A percentile compares a stretch with the other conserved stretches of the same genome.
Evolutionary conservation across 345 rosid species (phyloP).

Genomic region (Cardamine resedifolia): DNA sequence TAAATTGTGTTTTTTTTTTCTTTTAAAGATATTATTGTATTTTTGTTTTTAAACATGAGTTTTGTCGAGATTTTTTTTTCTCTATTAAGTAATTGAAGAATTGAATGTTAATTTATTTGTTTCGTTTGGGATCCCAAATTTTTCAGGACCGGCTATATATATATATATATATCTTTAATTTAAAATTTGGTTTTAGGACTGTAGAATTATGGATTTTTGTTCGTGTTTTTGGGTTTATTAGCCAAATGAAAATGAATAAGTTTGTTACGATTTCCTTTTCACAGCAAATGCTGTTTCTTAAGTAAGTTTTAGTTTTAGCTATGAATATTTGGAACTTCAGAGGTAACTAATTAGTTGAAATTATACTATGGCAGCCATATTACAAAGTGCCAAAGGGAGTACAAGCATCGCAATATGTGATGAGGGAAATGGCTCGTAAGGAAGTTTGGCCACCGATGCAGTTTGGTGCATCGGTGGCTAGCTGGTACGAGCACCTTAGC

Average conservation of each 20-base stretch:
- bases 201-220: neutral
- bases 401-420: slow-evolving; percentile 65
- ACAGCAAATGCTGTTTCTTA: neutral
- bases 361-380: slow-evolving; percentile 59
- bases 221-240: neutral
- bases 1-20: too few species aligned
- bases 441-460: slow-evolving; percentile 82
- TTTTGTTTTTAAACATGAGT: too few species aligned
- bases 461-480: slow-evolving; percentile 79
- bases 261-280: too few species aligned
- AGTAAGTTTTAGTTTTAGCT: neutral
- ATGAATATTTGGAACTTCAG: neutral
- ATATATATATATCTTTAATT: neutral
- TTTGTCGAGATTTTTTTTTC: too few species aligned
- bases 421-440: slow-evolving; percentile 77
- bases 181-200: neutral
- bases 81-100: too few species aligned
- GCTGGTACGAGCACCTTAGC: slow-evolving; percentile 91
- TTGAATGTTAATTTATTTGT: too few species aligned
- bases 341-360: neutral
- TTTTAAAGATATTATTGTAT: too few species aligned
- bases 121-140: too few species aligned
- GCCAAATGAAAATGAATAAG: too few species aligned
- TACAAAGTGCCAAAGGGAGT: slow-evolving; percentile 77
- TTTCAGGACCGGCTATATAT: too few species aligned